Percentiles rank a stretch among this genome's conserved stretches.
These are phyloP conservation scores for Brassica carinata DNA, from an alignment of 345 rosid species.

Conservation along the genomic window DNA sequence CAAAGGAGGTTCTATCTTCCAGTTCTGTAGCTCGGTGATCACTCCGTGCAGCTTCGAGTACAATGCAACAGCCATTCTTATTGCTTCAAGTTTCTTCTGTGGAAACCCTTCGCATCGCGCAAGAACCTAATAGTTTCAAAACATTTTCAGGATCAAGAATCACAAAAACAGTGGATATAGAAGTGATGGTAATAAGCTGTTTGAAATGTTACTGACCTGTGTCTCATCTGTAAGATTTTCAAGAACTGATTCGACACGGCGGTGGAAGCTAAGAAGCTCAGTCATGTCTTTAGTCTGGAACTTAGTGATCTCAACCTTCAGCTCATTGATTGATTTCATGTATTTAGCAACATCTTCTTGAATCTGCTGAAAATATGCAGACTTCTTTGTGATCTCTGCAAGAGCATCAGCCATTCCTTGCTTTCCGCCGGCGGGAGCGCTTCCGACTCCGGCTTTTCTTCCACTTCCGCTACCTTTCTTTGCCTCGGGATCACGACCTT, in stretches of 20 bases:
- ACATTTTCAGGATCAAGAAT: constrained; percentile 2
- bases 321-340: constrained; percentile 54
- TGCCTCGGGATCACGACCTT: constrained; percentile 54
- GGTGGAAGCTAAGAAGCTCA: constrained; percentile 71
- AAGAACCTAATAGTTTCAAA: constrained; percentile 56
- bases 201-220: constrained; percentile 52
- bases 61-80: constrained; percentile 72
- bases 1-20: constrained; percentile 71
- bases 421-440: constrained; percentile 50
- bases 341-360: constrained; percentile 78
- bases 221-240: constrained; percentile 88
- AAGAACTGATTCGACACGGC: constrained; percentile 72
- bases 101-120: constrained; percentile 92
- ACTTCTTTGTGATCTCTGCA: constrained; percentile 93
- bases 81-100: constrained; percentile 74
- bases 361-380: constrained; percentile 84
- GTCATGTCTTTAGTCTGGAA: constrained; percentile 83
- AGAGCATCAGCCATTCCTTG: constrained; percentile 99
- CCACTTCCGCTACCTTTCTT: constrained; percentile 45
- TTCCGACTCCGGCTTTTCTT: constrained; percentile 40
- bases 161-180: constrained; percentile 3
- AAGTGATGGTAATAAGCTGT: not conserved
- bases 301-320: constrained; percentile 54
- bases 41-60: constrained; percentile 57
- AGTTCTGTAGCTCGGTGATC: constrained; percentile 58